Conservation (phyloP, 306 rosid species). For the Cucumis sativus region Cucumber_9930_V3 NC_026656.2:20456001-20456500, state of each 20-base stretch:
- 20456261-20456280: not conserved
- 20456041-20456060: conserved; percentile 34
- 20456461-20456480: not conserved
- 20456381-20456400: not conserved
- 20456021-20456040: conserved; percentile 31
- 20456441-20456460: conserved; percentile 19
- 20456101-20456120: not conserved
- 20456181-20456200: conserved; percentile 34
- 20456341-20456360: not conserved
- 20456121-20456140: not conserved
- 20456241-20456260: not conserved
- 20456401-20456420: conserved; percentile 9
- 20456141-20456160: conserved; percentile 12
- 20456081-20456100: not conserved
- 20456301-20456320: too few relatives aligned
- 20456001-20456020: conserved; percentile 28
- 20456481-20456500: not conserved
- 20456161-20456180: conserved; percentile 30
- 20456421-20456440: not conserved
- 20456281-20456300: not conserved
- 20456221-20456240: conserved; percentile 25
- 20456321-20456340: not conserved
- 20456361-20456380: not conserved
- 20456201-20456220: not conserved
- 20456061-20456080: conserved; percentile 14